Base-by-base conservation (phyloP, 1,139 yeast genomes). In the Suhomyces anneliseae region DNA sequence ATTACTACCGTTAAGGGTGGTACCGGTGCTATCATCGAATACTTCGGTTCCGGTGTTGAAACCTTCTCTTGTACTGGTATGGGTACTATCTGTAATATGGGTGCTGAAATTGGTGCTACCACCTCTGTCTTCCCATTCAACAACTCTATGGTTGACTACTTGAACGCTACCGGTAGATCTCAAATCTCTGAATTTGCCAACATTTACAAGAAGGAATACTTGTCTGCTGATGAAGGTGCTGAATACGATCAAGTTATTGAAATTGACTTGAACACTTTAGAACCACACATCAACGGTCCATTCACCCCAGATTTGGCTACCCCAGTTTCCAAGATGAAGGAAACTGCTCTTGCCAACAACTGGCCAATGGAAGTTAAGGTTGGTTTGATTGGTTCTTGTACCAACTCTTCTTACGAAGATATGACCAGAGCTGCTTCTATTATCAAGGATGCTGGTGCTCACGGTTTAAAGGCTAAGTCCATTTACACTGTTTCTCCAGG, bases 71-170 rank as follows among this genome's bases (percentile, higher is more conserved):
- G 97, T 78, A 92, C 99, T 56, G 99, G 99, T 83, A 92, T 92
- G 99, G 99, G 95, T 73, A 92, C 99, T 65, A 93, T 92, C 76
- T 92, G 99, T 85, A 92, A 92, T 76, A 92, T 92, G 99, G 99
- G 99, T 84, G 99, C 99, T 60, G 99, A 92, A 78, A 90, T 92
- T 62, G 99, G 99, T 81, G 99, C 98, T 54, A 92, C 99, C 58
- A 93, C 99, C 53, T 93, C 98, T 46, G 92, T 88, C 57, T 93
- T 93, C 96, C 99, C 99, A 74, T 90, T 78, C 85, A 90, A 90
- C 81, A 76, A 83, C 61, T 85, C 96, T 56, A 90, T 90, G 96
- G 84, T 76, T 68, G 88, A 87, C 57, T 93, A 89, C 79, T 82
- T 93, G 74, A 74, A 82, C 59, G 96, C 97, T 50, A 93, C 99